Base-by-base conservation (phyloP, 345 rosid genomes). In the Citrus hindsii region DNA sequence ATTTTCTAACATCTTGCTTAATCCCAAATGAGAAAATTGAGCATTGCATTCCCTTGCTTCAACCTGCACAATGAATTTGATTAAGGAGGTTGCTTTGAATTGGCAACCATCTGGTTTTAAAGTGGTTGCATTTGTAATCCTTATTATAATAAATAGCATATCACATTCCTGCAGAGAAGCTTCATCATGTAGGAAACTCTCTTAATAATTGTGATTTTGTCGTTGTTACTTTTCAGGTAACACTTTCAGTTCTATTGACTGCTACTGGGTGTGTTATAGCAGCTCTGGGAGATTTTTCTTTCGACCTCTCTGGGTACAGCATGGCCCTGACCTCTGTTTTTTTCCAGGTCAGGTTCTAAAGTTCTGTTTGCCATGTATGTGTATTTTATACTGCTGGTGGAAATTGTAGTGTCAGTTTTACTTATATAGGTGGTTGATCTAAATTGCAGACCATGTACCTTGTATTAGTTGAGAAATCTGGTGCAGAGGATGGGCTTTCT, bases 401-500 rank as follows among this genome's bases (percentile, higher is more conserved):
- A 18, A 40, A 53, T 67, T 46, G 8, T 77, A 30, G 40, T 76
- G 32, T 30, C 59, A 78, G 73, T 68, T 65, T 60, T 66, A n/a
- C 60, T 79, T 10, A 64, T 65, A 22, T 12, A 64, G 9, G 22
- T 67, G 46, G 72, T 77, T 65, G 73, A 74, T 76, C 21, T 58
- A 74, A 81, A 77, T 18, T 88, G 89, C 90, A 96, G 99, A 96
- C 98, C 12, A 92, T 94, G 98, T 96, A 96, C 88, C 98, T 96
- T 63, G 95, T 96, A 30, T 82, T 96, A 79, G 99, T 96, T 55
- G 99, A 96, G 89, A 92, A 89, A 83, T 93, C 95, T 74, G 99
- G 99, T 80, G 98, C 95, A 60, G 98, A 96, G 76, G 97, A 91
- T 75, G 99, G 97, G 61, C 98, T 96, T 80, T 89, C 99, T 63